A percentile compares a stretch with the other conserved stretches of the same genome.
phyloP scores from a whole-genome alignment of 352 stramenopile genomes.

The Paralagenidium karlingii region DNA sequence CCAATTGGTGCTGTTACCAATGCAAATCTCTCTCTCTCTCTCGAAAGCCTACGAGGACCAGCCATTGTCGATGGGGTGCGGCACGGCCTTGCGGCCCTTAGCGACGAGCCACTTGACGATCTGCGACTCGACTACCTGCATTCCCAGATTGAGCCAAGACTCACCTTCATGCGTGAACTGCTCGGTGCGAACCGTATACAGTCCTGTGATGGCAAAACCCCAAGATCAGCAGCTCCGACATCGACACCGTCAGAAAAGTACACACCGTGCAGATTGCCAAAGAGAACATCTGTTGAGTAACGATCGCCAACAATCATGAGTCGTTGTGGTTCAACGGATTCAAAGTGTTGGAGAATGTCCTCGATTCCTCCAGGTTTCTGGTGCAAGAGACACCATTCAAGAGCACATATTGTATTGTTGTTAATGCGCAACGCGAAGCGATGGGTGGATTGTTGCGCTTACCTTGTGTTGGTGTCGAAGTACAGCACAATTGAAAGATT shows the following conservation, averaged over 20 bases:
- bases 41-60: too few relatives aligned
- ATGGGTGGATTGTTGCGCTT: not conserved
- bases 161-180: conserved; percentile 59
- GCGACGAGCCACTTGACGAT: too few relatives aligned
- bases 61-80: too few relatives aligned
- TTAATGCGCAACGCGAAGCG: too few relatives aligned
- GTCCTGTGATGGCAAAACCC: conserved; percentile 28
- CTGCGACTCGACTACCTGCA: conserved; percentile 59
- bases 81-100: too few relatives aligned
- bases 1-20: too few relatives aligned
- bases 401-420: not conserved
- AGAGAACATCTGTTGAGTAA: conserved; percentile 95
- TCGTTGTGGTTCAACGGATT: conserved; percentile 31
- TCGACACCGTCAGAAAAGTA: not conserved
- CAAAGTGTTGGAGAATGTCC: conserved; percentile 82
- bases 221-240: not conserved
- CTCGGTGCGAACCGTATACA: conserved; percentile 93
- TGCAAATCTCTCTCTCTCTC: too few relatives aligned
- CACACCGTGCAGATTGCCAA: conserved; percentile 90
- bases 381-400: not conserved
- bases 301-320: conserved; percentile 95
- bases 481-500: conserved; percentile 69
- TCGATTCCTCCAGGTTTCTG: conserved; percentile 88
- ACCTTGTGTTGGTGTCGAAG: conserved; percentile 88
- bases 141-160: conserved; percentile 41